These are phyloP conservation scores for Artemisia tridentata DNA, from an alignment of 129 eudicot genomes.

Conservation along the genomic window DNA sequence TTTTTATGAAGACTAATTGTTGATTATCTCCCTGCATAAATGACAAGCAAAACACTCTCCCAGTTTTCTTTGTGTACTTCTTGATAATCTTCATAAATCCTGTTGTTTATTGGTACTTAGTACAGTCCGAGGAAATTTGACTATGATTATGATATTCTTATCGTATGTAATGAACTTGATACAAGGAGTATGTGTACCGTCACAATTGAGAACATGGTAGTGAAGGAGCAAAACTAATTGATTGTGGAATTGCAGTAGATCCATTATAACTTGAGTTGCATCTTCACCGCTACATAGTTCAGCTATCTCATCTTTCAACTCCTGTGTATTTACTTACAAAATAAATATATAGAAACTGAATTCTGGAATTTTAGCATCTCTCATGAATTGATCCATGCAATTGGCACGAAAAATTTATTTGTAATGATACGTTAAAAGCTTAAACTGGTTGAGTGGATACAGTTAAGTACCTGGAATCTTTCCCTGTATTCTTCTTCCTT, in stretches of 20 bases:
- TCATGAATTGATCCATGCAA: too few species aligned
- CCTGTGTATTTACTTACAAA: slow-evolving; percentile 23
- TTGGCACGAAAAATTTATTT: background rate
- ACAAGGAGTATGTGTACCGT: slow-evolving; percentile 27
- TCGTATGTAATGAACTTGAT: background rate
- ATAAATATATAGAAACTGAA: background rate
- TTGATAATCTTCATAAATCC: slow-evolving; percentile 42
- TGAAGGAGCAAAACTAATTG: slow-evolving; percentile 42
- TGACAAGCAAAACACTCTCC: slow-evolving; percentile 26
- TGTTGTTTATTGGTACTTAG: slow-evolving; percentile 20
- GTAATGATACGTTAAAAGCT: too few species aligned
- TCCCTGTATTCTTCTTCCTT: slow-evolving; percentile 38
- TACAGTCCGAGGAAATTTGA: slow-evolving; percentile 6
- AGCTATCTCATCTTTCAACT: slow-evolving; percentile 24
- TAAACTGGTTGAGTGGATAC: background rate
- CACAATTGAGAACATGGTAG: slow-evolving; percentile 42
- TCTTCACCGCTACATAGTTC: slow-evolving; percentile 24
- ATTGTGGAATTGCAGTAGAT: slow-evolving; percentile 38
- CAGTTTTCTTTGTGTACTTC: slow-evolving; percentile 50
- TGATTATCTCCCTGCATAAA: slow-evolving; percentile 27
- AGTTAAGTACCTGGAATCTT: slow-evolving; percentile 29
- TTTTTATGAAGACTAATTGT: slow-evolving; percentile 31
- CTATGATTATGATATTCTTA: background rate
- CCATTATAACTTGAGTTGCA: slow-evolving; percentile 22
- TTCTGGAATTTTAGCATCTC: too few species aligned